phyloP scores from a whole-genome alignment of 768 basidiomycete genomes.

The Lactifluus hygrophoroides region DNA sequence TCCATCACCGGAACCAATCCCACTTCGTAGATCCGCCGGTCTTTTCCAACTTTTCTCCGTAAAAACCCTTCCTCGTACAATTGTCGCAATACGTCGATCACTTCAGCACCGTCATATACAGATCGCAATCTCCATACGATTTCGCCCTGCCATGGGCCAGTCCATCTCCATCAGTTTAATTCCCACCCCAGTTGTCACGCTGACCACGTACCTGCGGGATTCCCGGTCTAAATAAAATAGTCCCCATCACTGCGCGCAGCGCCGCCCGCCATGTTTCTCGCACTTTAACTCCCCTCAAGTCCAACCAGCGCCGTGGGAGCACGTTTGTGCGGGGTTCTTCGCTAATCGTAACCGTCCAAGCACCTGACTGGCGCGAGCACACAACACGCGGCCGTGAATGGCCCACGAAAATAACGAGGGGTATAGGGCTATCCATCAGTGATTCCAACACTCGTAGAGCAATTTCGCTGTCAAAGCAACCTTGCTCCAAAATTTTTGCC shows the following conservation, averaged over 20 bases:
- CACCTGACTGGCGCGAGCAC: constrained; percentile 38
- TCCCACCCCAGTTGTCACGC: background rate
- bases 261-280: constrained; percentile 66
- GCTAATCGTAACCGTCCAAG: constrained; percentile 53
- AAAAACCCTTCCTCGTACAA: constrained; percentile 48
- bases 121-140: constrained; percentile 61
- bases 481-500: background rate
- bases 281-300: constrained; percentile 55
- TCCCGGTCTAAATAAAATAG: constrained; percentile 63
- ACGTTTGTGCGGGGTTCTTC: constrained; percentile 36
- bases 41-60: constrained; percentile 26
- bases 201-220: constrained; percentile 51
- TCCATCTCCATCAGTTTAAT: background rate
- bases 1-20: constrained; percentile 36
- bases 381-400: constrained; percentile 49
- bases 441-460: constrained; percentile 29
- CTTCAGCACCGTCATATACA: constrained; percentile 70
- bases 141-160: constrained; percentile 49
- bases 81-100: constrained; percentile 50
- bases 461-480: constrained; percentile 21
- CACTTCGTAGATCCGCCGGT: constrained; percentile 14
- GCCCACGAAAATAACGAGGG: constrained; percentile 62
- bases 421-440: constrained; percentile 40
- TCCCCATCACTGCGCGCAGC: constrained; percentile 55
- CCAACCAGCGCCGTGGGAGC: constrained; percentile 70